Base-by-base conservation (phyloP, 2,329 filamentous ascomycete species). In the Apiospora rasikravindrae region DNA sequence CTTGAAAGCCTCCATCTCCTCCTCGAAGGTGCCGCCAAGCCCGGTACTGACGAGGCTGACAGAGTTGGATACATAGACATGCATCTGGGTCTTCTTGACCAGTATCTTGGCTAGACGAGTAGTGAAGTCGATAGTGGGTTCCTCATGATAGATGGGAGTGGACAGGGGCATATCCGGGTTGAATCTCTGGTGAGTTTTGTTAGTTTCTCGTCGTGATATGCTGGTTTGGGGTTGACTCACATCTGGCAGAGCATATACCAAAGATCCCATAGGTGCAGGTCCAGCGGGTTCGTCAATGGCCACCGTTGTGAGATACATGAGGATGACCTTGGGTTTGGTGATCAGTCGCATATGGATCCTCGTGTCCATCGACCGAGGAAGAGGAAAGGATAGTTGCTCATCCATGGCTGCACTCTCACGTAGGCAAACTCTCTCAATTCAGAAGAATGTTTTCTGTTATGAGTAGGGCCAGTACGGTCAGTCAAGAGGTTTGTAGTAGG, bases 181-280 rank as follows among this genome's bases (percentile, higher is more conserved):
- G 78, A 87, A 86, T 80, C 82, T 84, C 87, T 89, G 70, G 44
- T 22, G 16, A 3, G n/a, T 24, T 2, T 11, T n/a, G 45, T 44
- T 61, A 73, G 33, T 71, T 61, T 71, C 42, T 69, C 24, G 66
- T 73, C 71, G 76, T 69, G 24, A 19, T n/a, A 14, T 61, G 19
- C 8, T 61, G n/a, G 24, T 22, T 66, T 57, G 57, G 26, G 26
- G 71, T 37, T 37, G 19, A 81, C 84, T 77, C 85, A 98, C 96
- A 84, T 98, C 93, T 22, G 96, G 96, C 81, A 99, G 89, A 2
- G 95, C 94, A 80, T 98, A 98, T 66, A 98, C 94, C 79, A 98
- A 96, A 69, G 94, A 98, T 3, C 96, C 96, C 82, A 98, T 88
- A 69, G 88, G 84, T 53, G 88, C 84, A 10, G 86, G 80, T 11